These are phyloP conservation scores for Nannochloropsis salina DNA, from an alignment of 108 stramenopile genomes.

Conservation along the genomic window DNA sequence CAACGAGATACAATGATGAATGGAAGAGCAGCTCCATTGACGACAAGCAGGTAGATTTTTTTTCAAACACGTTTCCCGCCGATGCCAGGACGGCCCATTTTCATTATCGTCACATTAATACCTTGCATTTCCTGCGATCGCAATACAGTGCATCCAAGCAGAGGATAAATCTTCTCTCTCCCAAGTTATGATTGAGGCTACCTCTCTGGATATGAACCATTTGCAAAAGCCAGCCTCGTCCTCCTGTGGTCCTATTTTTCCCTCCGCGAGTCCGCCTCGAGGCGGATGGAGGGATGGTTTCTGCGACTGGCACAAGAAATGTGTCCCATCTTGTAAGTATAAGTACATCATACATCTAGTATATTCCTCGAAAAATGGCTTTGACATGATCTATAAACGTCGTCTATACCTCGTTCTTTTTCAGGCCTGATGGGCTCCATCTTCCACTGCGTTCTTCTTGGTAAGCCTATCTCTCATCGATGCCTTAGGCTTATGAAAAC, in stretches of 20 bases:
- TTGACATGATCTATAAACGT: too few relatives aligned
- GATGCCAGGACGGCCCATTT: too few relatives aligned
- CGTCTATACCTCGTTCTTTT: too few relatives aligned
- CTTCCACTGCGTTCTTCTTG: conserved; percentile 12
- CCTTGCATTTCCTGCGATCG: too few relatives aligned
- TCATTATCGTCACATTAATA: too few relatives aligned
- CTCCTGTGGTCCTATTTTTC: background rate
- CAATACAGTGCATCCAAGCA: too few relatives aligned
- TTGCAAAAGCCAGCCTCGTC: background rate
- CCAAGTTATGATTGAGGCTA: too few relatives aligned
- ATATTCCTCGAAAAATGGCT: background rate
- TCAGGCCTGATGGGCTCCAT: background rate
- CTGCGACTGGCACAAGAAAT: background rate
- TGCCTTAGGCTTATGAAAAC: too few relatives aligned
- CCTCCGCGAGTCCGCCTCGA: background rate
- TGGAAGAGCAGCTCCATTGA: background rate
- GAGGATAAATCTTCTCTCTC: too few relatives aligned
- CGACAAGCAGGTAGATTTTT: background rate
- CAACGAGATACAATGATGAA: too few relatives aligned
- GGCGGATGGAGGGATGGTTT: conserved; percentile 10
- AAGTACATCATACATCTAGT: background rate
- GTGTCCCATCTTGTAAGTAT: background rate
- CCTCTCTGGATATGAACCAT: background rate
- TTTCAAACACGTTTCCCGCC: too few relatives aligned
- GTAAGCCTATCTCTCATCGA: background rate